Evolutionary conservation across 2,329 filamentous ascomycete genomes (phyloP), one percentile per base, ranked within the genome.

Genomic region (Coniochaeta hoffmannii): DNA sequence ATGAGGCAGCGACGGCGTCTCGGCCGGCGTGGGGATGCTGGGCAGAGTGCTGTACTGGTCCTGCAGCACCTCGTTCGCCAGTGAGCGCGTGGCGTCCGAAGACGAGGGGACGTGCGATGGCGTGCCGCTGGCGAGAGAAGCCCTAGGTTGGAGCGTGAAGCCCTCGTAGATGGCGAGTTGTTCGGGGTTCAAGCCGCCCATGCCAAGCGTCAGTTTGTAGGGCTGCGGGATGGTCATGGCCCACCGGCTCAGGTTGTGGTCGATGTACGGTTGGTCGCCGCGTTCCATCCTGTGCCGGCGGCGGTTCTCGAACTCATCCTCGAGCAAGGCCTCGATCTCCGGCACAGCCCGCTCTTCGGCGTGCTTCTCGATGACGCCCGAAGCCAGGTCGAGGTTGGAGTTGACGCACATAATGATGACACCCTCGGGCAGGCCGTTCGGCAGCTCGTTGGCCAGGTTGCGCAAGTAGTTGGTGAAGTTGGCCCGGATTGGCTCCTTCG

Each of bases 321-420:
- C 88, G 51, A 99, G 88, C 72, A 96, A 88, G 59, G 95, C 89
- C 68, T 99, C 93, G 57, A 99, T 97, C 69, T 99, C 94, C 1
- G 90, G 88, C 36, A 97, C 78, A 10, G 94, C 94, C 58, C 93
- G 89, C 65, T 96, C 89, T 69, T 97, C 93, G 3, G 94, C 95
- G 53, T 94, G 92, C 70, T 94, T 91, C 71, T 99, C 94, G 49
- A 99, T 95, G 59, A 97, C 89, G 63, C 83, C 88, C 67, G 94
- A 97, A 50, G 95, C 93, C 38, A 91, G 81, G 63, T 99, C 94
- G 30, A 99, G 80, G 68, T 99, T 99, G 61, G 95, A 93, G 69
- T 97, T 99, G 58, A 99, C 93, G 71, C 95, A 97, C 90, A 99
- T 97, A 56, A 97, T 83, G 58, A 99, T 94, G 31, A 94, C 89